Evolutionary conservation across 2,329 filamentous ascomycete species (phyloP).

Genomic region (Amylocarpus encephaloides): DNA sequence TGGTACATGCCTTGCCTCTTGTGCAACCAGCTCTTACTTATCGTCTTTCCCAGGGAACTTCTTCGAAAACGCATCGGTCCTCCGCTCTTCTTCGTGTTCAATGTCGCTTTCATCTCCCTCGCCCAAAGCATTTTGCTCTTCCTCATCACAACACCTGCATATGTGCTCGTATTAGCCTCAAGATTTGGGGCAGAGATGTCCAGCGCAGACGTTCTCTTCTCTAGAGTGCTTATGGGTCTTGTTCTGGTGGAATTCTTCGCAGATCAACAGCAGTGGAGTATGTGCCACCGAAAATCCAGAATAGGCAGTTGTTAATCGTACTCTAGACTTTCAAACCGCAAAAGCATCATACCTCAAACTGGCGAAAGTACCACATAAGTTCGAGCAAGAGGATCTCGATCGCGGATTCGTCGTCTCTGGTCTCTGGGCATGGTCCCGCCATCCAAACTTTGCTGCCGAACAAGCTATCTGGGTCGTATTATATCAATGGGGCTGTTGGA

Average conservation of each 20-base stretch:
- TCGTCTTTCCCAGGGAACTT: constrained; percentile 50
- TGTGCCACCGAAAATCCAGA: constrained; percentile 23
- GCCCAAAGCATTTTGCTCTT: constrained; percentile 78
- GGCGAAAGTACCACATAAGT: constrained; percentile 61
- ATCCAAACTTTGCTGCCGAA: constrained; percentile 93
- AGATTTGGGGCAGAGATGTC: constrained; percentile 50
- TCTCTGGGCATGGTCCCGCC: constrained; percentile 80
- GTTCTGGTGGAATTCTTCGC: constrained; percentile 69
- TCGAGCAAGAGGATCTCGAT: constrained; percentile 69
- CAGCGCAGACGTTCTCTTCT: constrained; percentile 51
- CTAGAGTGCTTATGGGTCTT: constrained; percentile 47
- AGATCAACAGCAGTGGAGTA: constrained; percentile 89
- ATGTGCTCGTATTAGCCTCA: constrained; percentile 70
- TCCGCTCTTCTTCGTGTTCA: constrained; percentile 70
- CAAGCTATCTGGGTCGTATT: constrained; percentile 83
- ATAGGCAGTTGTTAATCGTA: not conserved
- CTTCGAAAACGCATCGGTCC: constrained; percentile 59
- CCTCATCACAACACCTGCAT: constrained; percentile 72
- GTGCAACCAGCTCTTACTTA: constrained; percentile 1
- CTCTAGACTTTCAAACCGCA: constrained; percentile 67
- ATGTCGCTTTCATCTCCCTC: constrained; percentile 82
- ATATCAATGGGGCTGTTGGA: constrained; percentile 81
- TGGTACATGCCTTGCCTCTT: constrained; percentile 45
- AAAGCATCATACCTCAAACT: constrained; percentile 70
- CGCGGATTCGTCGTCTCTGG: constrained; percentile 82